Base-by-base conservation (phyloP, 805 yeast genomes). In the Wickerhamia fluorescens region DNA sequence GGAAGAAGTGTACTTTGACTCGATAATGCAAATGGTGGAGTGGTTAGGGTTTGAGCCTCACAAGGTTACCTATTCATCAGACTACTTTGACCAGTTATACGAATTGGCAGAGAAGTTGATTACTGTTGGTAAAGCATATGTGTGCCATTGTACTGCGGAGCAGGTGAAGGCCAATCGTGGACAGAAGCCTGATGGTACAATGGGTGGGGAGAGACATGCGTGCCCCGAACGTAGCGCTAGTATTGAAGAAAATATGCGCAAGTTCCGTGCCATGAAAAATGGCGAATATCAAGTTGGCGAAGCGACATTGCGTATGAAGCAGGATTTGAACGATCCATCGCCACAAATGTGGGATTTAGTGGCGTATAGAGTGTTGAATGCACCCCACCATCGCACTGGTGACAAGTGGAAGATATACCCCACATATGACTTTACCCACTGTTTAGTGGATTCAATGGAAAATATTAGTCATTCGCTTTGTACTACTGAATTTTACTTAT, bases 341-440 rank as follows among this genome's bases (percentile, higher is more conserved):
- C 99, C 99, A 11, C 98, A 92, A 64, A 92, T 92, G 98, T 92
- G 99, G 99, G 99, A 92, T 61, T 71, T 92, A 41, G 92, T 92
- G 38, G 98, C 98, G 8, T 92, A 92, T 63, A 75, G 99, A 56
- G 95, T 92, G 3, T 68, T 92, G 45, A 72, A 89, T 45, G 87
- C 95, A 9, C 75, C 87, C 19, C 94, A 89, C 60, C 20, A 18
- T 10, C 79, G 97, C 62, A 92, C 98, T 8, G 99, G 97, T 33
- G 80, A 75, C 51, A 84, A 84, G 59, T 92, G 99, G 99, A 85
- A 82, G 61, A 89, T 92, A 37, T 92, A 92, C 51, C 99, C 99
- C 42, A 92, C 99, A 14, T 92, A 92, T 55, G 99, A 92, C 57
- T 92, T 92, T 66, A 92, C 98, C 18, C 98, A 92, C 75, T 92